These are phyloP conservation scores for Tagetes erecta DNA, from an alignment of 129 eudicot genomes.

Conservation along the genomic window DNA sequence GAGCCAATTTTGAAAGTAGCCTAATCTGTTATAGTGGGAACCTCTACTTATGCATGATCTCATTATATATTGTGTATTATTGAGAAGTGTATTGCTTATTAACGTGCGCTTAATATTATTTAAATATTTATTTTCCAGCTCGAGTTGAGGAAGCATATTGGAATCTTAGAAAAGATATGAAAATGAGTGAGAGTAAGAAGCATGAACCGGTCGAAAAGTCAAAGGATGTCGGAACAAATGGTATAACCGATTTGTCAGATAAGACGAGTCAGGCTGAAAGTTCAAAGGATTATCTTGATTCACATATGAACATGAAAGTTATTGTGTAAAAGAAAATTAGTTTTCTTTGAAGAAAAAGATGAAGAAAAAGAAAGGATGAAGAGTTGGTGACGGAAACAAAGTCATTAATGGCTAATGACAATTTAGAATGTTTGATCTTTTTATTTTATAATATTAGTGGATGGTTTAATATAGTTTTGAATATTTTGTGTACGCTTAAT, in stretches of 20 bases:
- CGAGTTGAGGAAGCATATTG: conserved; percentile 75
- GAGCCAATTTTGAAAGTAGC: not conserved
- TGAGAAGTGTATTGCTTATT: not conserved
- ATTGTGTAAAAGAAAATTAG: too few species aligned
- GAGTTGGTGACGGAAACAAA: too few species aligned
- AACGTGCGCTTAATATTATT: not conserved
- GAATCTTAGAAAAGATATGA: conserved; percentile 58
- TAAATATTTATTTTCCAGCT: conserved; percentile 45
- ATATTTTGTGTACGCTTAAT: too few species aligned
- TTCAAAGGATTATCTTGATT: conserved; percentile 27
- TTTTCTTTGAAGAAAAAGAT: too few species aligned
- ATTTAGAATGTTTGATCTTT: too few species aligned
- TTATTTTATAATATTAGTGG: too few species aligned
- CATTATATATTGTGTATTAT: not conserved
- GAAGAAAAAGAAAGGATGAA: too few species aligned
- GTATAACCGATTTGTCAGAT: conserved; percentile 21
- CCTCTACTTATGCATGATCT: not conserved
- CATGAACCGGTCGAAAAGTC: conserved; percentile 21
- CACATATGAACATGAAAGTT: conserved; percentile 24
- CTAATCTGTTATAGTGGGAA: not conserved
- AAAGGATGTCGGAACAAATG: conserved; percentile 27
- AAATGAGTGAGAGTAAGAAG: conserved; percentile 27
- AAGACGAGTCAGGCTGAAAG: conserved; percentile 22
- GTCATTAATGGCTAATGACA: too few species aligned
- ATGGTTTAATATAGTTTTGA: too few species aligned